Conservation (phyloP, 768 basidiomycete genomes). For the Boletus rubescentipes region DNA sequence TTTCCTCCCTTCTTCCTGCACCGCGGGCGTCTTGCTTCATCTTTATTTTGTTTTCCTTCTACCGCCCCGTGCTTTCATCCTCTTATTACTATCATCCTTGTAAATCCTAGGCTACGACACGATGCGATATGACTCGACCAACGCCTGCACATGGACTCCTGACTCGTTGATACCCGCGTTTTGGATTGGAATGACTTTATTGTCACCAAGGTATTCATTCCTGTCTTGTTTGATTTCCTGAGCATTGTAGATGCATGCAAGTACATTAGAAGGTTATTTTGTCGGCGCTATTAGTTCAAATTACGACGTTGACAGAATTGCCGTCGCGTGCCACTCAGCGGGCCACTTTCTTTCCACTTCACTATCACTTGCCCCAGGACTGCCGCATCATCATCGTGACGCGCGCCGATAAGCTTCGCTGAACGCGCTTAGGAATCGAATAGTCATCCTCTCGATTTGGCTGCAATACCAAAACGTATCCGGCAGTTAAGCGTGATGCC, state of each 20-base stretch:
- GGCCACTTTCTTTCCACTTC: neutral
- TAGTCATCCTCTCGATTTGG: neutral
- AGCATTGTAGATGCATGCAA: too few relatives aligned
- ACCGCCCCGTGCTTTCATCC: slow-evolving; percentile 7
- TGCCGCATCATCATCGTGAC: neutral
- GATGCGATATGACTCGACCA: slow-evolving; percentile 29
- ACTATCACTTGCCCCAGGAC: neutral
- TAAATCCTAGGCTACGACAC: slow-evolving; percentile 17
- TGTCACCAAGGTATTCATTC: neutral
- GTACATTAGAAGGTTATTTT: too few relatives aligned
- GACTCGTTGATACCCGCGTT: slow-evolving; percentile 5
- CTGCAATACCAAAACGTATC: neutral
- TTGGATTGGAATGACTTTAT: slow-evolving; percentile 16
- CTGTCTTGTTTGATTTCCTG: too few relatives aligned
- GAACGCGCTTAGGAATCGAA: neutral
- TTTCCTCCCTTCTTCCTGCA: slow-evolving; percentile 26
- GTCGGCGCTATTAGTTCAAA: neutral
- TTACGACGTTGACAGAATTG: neutral
- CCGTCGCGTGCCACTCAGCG: neutral
- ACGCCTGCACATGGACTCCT: slow-evolving; percentile 21
- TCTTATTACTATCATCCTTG: slow-evolving; percentile 9
- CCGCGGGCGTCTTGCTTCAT: slow-evolving; percentile 21
- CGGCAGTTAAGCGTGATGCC: slow-evolving; percentile 19
- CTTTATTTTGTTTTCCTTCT: slow-evolving; percentile 6
- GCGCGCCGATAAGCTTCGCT: neutral